A percentile compares a stretch with the other conserved stretches of the same genome.
Evolutionary conservation across 225 moss, liverwort and hornwort species (phyloP).

Genomic region (Ulota crispa): DNA sequence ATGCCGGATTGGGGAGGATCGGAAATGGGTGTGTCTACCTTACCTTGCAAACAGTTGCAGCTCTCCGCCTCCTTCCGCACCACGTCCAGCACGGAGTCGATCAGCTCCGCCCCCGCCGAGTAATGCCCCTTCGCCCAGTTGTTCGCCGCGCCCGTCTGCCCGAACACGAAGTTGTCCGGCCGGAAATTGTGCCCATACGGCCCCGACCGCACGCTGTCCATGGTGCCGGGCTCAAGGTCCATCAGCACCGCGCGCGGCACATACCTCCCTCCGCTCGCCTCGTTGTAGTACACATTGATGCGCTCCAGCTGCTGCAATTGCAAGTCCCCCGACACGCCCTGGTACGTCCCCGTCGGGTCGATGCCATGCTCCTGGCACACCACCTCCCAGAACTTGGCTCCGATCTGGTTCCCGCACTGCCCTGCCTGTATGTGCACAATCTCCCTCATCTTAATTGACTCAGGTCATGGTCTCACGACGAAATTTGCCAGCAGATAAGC

Average conservation of each 20-base stretch:
- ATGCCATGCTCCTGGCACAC: conserved; percentile 66
- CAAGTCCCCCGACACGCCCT: conserved; percentile 47
- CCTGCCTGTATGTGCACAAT: conserved; percentile 58
- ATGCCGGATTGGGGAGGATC: no score
- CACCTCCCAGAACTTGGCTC: no score
- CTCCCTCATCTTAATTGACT: conserved; percentile 40
- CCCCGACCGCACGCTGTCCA: conserved; percentile 46
- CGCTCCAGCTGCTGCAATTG: conserved; percentile 56
- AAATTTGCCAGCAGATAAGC: no score
- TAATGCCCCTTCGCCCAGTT: conserved; percentile 54
- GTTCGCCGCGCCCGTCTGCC: conserved; percentile 48
- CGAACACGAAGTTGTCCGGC: conserved; percentile 59
- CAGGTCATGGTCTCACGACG: no score
- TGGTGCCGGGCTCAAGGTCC: conserved; percentile 64
- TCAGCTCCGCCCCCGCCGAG: conserved; percentile 55
- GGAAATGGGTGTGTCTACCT: no score
- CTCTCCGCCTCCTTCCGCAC: conserved; percentile 59
- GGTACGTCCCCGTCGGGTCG: conserved; percentile 52
- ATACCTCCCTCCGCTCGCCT: conserved; percentile 54
- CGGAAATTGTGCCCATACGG: conserved; percentile 58
- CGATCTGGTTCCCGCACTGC: conserved; percentile 61
- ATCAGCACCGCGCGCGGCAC: conserved; percentile 56
- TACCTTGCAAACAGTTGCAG: conserved; percentile 58
- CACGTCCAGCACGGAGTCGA: conserved; percentile 54
- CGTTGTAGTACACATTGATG: conserved; percentile 60